A percentile compares a stretch with the other conserved stretches of the same genome.
phyloP scores from a whole-genome alignment of 148 eudicot genomes.

The Tetragonia tetragonoides region DNA sequence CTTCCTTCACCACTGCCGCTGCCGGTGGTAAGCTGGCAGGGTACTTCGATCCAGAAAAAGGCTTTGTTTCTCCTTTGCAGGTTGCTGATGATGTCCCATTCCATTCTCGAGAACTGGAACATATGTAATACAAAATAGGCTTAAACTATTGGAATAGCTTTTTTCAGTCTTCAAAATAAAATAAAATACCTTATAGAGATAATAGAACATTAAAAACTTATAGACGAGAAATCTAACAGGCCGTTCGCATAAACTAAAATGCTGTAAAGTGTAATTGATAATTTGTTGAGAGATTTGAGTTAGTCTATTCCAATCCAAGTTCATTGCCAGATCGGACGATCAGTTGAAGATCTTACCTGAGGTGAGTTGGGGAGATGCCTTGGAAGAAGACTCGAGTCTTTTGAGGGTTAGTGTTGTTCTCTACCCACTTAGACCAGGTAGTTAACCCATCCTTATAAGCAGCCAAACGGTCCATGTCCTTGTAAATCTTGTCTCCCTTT shows the following conservation, averaged over 20 bases:
- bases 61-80: constrained; percentile 37
- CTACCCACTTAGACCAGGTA: constrained; percentile 64
- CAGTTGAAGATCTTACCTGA: constrained; percentile 22
- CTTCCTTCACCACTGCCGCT: constrained; percentile 28
- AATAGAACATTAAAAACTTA: too few species aligned
- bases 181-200: too few species aligned
- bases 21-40: constrained; percentile 29
- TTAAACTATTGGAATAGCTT: neutral
- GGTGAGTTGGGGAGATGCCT: constrained; percentile 50
- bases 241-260: too few species aligned
- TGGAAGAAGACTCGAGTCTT: constrained; percentile 48
- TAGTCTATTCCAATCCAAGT: neutral
- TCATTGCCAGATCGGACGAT: too few species aligned
- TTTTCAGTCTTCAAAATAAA: neutral
- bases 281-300: neutral
- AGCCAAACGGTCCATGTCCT: constrained; percentile 48
- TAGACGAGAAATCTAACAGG: too few species aligned
- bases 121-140: neutral
- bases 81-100: constrained; percentile 22
- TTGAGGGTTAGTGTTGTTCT: constrained; percentile 27
- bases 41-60: constrained; percentile 31
- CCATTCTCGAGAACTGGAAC: constrained; percentile 41
- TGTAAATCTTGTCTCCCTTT: constrained; percentile 25
- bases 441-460: constrained; percentile 39
- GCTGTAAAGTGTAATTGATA: too few species aligned